Conservation (phyloP, 257 asterid species). For the Solanum arcanum region DNA sequence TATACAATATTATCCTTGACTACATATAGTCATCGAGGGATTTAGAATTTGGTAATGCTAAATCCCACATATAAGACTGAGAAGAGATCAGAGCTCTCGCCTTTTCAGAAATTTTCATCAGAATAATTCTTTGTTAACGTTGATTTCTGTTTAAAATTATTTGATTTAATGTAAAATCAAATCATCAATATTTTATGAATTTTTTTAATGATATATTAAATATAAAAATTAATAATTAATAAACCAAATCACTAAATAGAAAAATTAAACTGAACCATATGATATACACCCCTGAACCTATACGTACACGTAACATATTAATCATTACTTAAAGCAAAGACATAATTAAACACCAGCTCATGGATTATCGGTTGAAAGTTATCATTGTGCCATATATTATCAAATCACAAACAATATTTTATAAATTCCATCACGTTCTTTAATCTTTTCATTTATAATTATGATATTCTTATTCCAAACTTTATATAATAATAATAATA, state of each 20-base stretch:
- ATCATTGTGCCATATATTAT: neutral
- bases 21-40: neutral
- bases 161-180: neutral
- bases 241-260: neutral
- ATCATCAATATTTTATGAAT: neutral
- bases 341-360: neutral
- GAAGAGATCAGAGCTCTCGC: neutral
- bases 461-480: neutral
- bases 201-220: neutral
- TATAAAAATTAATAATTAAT: neutral
- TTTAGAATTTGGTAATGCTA: too few relatives aligned
- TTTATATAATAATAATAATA: too few relatives aligned
- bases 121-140: too few relatives aligned
- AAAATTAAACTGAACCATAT: neutral
- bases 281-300: neutral
- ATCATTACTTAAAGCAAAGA: neutral
- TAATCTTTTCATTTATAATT: neutral
- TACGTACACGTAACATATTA: neutral
- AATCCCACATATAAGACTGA: neutral
- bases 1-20: neutral
- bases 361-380: neutral
- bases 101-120: neutral
- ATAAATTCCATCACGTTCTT: neutral
- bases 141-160: too few relatives aligned
- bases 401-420: neutral